Evolutionary conservation across 768 basidiomycete species (phyloP).

Genomic region (Suillus spraguei): DNA sequence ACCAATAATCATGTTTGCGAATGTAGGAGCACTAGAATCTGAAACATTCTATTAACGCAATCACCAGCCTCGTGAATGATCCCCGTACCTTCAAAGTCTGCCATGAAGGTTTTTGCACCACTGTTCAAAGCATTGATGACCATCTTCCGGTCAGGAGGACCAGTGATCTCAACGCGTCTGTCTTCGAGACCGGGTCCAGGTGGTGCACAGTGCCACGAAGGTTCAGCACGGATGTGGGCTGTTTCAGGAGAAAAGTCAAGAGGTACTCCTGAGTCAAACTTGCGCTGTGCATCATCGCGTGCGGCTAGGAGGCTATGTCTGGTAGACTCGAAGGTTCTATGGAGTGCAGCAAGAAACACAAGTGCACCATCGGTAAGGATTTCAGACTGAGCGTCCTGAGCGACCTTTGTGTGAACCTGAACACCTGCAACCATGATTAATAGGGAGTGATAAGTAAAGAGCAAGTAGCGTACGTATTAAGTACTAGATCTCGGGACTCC

Average conservation of each 20-base stretch:
- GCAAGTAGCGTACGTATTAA: slow-evolving; percentile 16
- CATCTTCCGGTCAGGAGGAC: slow-evolving; percentile 98
- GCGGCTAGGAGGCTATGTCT: slow-evolving; percentile 80
- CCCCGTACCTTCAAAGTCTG: slow-evolving; percentile 89
- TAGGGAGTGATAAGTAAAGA: slow-evolving; percentile 17
- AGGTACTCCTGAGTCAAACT: slow-evolving; percentile 74
- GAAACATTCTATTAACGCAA: slow-evolving; percentile 14
- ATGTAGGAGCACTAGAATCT: slow-evolving; percentile 96
- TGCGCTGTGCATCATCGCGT: slow-evolving; percentile 77
- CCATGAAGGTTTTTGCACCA: slow-evolving; percentile 98
- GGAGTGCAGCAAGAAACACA: slow-evolving; percentile 86
- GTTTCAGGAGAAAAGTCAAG: slow-evolving; percentile 93
- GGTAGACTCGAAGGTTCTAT: slow-evolving; percentile 89
- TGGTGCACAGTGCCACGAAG: slow-evolving; percentile 89
- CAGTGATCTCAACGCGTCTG: slow-evolving; percentile 95
- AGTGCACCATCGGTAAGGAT: slow-evolving; percentile 89
- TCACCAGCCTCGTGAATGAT: too few relatives aligned
- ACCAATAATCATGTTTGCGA: slow-evolving; percentile 88
- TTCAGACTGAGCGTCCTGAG: slow-evolving; percentile 66
- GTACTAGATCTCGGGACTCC: slow-evolving; percentile 47
- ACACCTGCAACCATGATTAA: slow-evolving; percentile 61
- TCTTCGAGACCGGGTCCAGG: slow-evolving; percentile 95
- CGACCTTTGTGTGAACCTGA: slow-evolving; percentile 63
- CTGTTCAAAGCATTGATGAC: slow-evolving; percentile 97
- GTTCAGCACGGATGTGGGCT: slow-evolving; percentile 82